phyloP scores from a whole-genome alignment of 768 basidiomycete genomes.

The Hypholoma fasciculare region DNA sequence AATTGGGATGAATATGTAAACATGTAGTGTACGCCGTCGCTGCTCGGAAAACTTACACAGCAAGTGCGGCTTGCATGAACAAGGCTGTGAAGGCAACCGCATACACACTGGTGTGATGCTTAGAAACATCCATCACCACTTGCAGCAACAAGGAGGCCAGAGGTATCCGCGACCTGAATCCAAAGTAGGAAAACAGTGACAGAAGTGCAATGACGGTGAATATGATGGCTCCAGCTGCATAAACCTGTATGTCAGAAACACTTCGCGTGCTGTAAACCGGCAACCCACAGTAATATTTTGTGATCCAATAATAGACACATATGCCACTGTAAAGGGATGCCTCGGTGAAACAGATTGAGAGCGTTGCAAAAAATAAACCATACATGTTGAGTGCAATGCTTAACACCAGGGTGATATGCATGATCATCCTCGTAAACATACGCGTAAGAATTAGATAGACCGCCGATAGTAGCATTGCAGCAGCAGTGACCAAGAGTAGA shows the following conservation, averaged over 20 bases:
- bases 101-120: constrained; percentile 81
- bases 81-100: constrained; percentile 72
- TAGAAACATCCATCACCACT: constrained; percentile 82
- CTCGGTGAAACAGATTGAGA: not conserved
- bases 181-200: constrained; percentile 75
- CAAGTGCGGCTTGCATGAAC: constrained; percentile 68
- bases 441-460: constrained; percentile 71
- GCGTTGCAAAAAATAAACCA: constrained; percentile 20
- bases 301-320: constrained; percentile 75
- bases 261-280: not conserved
- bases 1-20: constrained; percentile 2
- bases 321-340: constrained; percentile 48
- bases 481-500: constrained; percentile 71
- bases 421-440: constrained; percentile 70
- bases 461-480: constrained; percentile 64
- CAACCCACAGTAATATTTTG: constrained; percentile 65
- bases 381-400: constrained; percentile 67
- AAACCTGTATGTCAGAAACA: not conserved
- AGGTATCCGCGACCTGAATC: constrained; percentile 71
- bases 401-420: constrained; percentile 73
- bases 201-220: constrained; percentile 80
- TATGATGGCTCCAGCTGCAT: constrained; percentile 75
- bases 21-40: not conserved
- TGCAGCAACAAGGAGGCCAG: constrained; percentile 78
- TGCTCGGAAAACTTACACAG: constrained; percentile 49